These are phyloP conservation scores for Tuber microsphaerosporum DNA, from an alignment of 495 filamentous ascomycete genomes.

Conservation along the genomic window DNA sequence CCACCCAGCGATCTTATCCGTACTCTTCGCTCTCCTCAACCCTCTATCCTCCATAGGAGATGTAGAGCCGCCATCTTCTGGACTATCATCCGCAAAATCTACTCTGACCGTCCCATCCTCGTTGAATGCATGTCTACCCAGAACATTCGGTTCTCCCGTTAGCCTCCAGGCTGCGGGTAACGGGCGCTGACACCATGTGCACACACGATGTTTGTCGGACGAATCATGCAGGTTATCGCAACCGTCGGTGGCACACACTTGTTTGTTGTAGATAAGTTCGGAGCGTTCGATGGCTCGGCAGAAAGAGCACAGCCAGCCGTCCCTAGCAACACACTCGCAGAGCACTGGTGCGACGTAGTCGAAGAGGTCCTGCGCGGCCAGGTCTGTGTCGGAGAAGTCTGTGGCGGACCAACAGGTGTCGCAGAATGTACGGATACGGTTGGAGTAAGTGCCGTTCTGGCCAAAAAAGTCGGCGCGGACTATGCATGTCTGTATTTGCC, in stretches of 20 bases:
- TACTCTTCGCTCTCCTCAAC: constrained; percentile 20
- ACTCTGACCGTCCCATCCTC: neutral
- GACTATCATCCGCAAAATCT: constrained; percentile 16
- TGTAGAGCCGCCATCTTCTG: constrained; percentile 8
- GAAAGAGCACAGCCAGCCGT: constrained; percentile 28
- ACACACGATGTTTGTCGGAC: constrained; percentile 31
- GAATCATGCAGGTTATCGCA: constrained; percentile 21
- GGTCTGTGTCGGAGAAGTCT: constrained; percentile 20
- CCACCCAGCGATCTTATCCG: constrained; percentile 28
- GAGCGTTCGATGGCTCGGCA: constrained; percentile 25
- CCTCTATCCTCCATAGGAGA: constrained; percentile 9
- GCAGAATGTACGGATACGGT: constrained; percentile 33
- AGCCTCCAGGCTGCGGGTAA: constrained; percentile 25
- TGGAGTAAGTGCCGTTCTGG: constrained; percentile 29
- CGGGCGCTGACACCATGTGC: constrained; percentile 31
- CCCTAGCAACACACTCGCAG: constrained; percentile 26
- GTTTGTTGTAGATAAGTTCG: constrained; percentile 24
- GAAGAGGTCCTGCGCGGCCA: neutral
- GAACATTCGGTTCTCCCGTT: constrained; percentile 10
- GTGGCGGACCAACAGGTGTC: constrained; percentile 33
- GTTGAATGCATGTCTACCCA: neutral
- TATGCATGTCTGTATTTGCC: constrained; percentile 25
- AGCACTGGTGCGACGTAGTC: constrained; percentile 11
- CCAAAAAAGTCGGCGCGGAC: constrained; percentile 34
- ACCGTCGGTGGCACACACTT: constrained; percentile 25